phyloP scores from a whole-genome alignment of 2,329 filamentous ascomycete genomes.

The Fusarium sp. region DNA sequence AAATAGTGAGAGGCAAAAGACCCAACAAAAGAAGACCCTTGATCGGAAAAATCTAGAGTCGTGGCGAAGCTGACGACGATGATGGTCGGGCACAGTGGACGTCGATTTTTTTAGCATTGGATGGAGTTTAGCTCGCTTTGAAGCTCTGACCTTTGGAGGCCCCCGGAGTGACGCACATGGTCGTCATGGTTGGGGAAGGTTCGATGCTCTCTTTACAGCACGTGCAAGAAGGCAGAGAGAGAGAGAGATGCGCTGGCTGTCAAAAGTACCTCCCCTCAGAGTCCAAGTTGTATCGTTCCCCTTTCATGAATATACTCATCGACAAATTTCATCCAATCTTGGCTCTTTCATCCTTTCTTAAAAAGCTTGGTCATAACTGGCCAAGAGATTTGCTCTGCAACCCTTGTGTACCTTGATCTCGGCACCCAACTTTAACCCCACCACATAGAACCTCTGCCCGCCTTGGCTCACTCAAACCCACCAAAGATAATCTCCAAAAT shows the following conservation, averaged over 20 bases:
- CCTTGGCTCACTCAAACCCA: background rate
- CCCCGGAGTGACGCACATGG: conserved; percentile 49
- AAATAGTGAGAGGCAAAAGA: conserved; percentile 1
- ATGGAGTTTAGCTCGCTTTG: conserved; percentile 14
- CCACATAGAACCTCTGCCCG: conserved; percentile 2
- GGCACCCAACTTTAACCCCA: conserved; percentile 13
- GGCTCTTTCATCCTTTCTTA: background rate
- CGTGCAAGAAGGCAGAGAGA: conserved; percentile 26
- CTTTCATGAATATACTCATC: background rate
- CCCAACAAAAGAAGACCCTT: background rate
- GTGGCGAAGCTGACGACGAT: conserved; percentile 46
- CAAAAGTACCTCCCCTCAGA: background rate
- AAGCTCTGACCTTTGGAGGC: conserved; percentile 32
- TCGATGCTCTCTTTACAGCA: conserved; percentile 26
- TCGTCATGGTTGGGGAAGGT: conserved; percentile 45
- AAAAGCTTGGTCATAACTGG: background rate
- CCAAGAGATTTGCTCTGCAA: background rate
- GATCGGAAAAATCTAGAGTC: conserved; percentile 17
- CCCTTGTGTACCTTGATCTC: background rate
- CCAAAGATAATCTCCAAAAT: conserved; percentile 11
- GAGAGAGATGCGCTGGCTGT: background rate
- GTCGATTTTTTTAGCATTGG: background rate
- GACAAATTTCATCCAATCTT: background rate
- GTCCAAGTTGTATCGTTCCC: no score
- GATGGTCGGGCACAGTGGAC: conserved; percentile 4